Conservation (phyloP, 2,329 filamentous ascomycete genomes). For the Botrytis hyacinthi region DNA sequence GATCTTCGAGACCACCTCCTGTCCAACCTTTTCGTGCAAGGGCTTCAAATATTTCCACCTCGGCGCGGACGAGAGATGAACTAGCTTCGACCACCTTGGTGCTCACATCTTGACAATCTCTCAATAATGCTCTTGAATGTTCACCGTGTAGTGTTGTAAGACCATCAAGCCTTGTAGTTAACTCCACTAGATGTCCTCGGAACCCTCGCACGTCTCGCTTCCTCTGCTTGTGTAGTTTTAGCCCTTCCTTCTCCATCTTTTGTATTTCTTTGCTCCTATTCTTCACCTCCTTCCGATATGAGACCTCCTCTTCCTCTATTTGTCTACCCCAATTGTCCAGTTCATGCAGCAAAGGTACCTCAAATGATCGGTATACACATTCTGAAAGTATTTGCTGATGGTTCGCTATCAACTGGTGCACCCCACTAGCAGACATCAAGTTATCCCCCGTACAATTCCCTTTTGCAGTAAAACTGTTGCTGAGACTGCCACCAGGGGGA, state of each 20-base stretch:
- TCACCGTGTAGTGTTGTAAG: constrained; percentile 59
- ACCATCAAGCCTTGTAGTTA: constrained; percentile 61
- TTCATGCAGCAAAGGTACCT: constrained; percentile 68
- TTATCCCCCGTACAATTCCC: constrained; percentile 61
- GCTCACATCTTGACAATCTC: constrained; percentile 65
- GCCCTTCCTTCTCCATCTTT: constrained; percentile 61
- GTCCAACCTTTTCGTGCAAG: constrained; percentile 66
- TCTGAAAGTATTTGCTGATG: constrained; percentile 69
- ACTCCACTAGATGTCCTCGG: constrained; percentile 59
- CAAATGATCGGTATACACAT: constrained; percentile 66
- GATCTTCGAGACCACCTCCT: constrained; percentile 63
- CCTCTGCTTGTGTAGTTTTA: constrained; percentile 58
- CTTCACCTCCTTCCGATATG: constrained; percentile 55
- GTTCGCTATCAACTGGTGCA: constrained; percentile 67
- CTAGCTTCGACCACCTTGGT: constrained; percentile 61
- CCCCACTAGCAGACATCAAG: constrained; percentile 59
- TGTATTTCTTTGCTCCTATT: constrained; percentile 59
- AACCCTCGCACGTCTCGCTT: constrained; percentile 61
- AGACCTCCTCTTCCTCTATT: constrained; percentile 63
- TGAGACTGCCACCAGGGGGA: constrained; percentile 35
- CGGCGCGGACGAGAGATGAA: constrained; percentile 63
- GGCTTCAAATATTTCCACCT: constrained; percentile 68
- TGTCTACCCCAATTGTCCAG: constrained; percentile 62
- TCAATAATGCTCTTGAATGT: constrained; percentile 57
- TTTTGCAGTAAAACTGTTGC: constrained; percentile 47